Conservation (phyloP, 768 basidiomycete species). For the Tubosaeta sp. region DNA sequence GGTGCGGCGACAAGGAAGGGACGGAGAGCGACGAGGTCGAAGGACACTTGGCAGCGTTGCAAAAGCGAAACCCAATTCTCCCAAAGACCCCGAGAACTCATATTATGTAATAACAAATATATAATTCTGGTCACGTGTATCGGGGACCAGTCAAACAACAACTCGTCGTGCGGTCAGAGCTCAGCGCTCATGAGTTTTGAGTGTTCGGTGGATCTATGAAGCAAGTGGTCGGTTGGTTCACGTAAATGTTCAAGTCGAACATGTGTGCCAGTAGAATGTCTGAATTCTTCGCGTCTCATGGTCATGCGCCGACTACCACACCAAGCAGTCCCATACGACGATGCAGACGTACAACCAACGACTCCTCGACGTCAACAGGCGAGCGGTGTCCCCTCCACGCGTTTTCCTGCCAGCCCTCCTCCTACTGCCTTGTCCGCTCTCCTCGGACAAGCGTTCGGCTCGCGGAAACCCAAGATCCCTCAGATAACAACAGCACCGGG, state of each 20-base stretch:
- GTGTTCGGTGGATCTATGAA: not conserved
- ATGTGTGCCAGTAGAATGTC: not conserved
- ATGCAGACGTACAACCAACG: not conserved
- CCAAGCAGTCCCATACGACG: not conserved
- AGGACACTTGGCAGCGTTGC: conserved; percentile 30
- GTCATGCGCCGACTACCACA: not conserved
- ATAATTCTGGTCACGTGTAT: not conserved
- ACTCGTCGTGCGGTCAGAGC: not conserved
- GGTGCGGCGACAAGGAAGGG: conserved; percentile 26
- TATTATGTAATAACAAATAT: conserved; percentile 19
- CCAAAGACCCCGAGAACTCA: conserved; percentile 28
- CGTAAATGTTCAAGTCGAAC: not conserved
- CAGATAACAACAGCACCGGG: conserved; percentile 63
- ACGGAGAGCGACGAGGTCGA: conserved; percentile 30
- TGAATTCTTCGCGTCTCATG: not conserved
- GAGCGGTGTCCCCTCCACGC: not conserved
- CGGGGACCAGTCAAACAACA: no score
- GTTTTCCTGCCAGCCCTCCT: not conserved
- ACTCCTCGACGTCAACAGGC: not conserved
- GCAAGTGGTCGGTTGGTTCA: not conserved
- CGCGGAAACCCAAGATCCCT: conserved; percentile 36
- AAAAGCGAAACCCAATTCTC: conserved; percentile 33
- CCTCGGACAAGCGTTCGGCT: conserved; percentile 25
- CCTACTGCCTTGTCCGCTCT: conserved; percentile 17
- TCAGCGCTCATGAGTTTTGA: not conserved